A percentile compares a stretch with the other conserved stretches of the same genome.
phyloP scores from a whole-genome alignment of 495 filamentous ascomycete species.

The Viridothelium virens region DNA sequence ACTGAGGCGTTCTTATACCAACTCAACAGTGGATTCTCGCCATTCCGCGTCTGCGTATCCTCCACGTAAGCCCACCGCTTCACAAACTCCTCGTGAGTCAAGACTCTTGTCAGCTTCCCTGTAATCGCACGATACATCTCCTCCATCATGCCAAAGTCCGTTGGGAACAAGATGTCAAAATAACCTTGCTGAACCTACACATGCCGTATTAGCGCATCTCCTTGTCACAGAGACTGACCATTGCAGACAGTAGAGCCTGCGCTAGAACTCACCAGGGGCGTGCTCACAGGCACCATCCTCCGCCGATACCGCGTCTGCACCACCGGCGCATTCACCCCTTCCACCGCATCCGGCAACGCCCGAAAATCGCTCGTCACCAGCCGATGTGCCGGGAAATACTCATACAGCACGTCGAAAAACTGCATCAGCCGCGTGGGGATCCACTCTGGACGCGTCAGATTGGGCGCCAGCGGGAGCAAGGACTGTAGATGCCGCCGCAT shows the following conservation, averaged over 20 bases:
- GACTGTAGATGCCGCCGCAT: constrained; percentile 51
- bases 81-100: constrained; percentile 86
- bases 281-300: constrained; percentile 77
- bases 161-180: constrained; percentile 98
- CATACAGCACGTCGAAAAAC: constrained; percentile 84
- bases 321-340: constrained; percentile 82
- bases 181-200: constrained; percentile 88
- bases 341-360: constrained; percentile 68
- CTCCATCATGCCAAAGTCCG: constrained; percentile 81
- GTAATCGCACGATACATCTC: constrained; percentile 86
- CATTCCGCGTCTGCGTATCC: constrained; percentile 77
- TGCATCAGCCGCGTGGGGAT: constrained; percentile 91
- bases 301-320: constrained; percentile 90
- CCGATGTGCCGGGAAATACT: constrained; percentile 80
- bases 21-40: constrained; percentile 84
- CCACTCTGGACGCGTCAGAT: constrained; percentile 76
- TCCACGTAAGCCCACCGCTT: constrained; percentile 79
- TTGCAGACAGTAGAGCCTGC: background rate
- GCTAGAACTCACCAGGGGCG: constrained; percentile 65
- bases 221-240: background rate
- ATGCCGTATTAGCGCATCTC: constrained; percentile 2
- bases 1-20: constrained; percentile 96
- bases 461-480: constrained; percentile 59
- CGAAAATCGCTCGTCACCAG: constrained; percentile 89
- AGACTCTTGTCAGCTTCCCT: constrained; percentile 75